phyloP scores from a whole-genome alignment of 2,329 filamentous ascomycete genomes.

The Verticillium tricorpus region DNA sequence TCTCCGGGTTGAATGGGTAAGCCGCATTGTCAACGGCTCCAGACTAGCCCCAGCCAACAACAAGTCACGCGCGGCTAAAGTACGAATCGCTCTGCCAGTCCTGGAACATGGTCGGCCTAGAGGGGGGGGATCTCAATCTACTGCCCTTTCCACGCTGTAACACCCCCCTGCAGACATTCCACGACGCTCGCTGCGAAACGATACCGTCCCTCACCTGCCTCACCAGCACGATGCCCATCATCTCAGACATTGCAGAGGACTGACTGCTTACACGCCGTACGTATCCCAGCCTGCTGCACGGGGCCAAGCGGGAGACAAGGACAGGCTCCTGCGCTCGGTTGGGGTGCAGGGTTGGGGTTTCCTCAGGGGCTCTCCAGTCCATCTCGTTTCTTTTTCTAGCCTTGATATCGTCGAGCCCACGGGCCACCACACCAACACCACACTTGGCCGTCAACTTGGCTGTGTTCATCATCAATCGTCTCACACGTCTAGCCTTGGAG shows the following conservation, averaged over 20 bases:
- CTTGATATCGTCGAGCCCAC: not conserved
- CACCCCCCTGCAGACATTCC: too few relatives aligned
- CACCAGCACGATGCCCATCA: not conserved
- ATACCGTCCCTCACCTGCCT: not conserved
- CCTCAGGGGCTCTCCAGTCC: not conserved
- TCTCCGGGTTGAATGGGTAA: too few relatives aligned
- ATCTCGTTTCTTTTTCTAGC: not conserved
- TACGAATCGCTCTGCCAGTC: too few relatives aligned
- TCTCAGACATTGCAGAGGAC: not conserved
- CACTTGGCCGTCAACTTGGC: not conserved
- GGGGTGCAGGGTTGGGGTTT: not conserved
- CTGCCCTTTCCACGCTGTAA: too few relatives aligned
- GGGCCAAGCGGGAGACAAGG: not conserved
- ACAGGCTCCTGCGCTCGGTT: not conserved
- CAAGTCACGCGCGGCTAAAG: too few relatives aligned
- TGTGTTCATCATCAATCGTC: not conserved
- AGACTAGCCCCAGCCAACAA: too few relatives aligned
- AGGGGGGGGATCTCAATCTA: too few relatives aligned
- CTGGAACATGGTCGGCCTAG: too few relatives aligned
- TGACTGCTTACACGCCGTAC: not conserved
- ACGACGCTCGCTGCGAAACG: not conserved
- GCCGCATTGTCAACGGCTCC: too few relatives aligned
- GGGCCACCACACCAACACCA: not conserved
- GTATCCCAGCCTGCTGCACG: not conserved
- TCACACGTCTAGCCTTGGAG: not conserved